Evolutionary conservation across 2,329 filamentous ascomycete genomes (phyloP).

Genomic region (Colletotrichum simmondsii): DNA sequence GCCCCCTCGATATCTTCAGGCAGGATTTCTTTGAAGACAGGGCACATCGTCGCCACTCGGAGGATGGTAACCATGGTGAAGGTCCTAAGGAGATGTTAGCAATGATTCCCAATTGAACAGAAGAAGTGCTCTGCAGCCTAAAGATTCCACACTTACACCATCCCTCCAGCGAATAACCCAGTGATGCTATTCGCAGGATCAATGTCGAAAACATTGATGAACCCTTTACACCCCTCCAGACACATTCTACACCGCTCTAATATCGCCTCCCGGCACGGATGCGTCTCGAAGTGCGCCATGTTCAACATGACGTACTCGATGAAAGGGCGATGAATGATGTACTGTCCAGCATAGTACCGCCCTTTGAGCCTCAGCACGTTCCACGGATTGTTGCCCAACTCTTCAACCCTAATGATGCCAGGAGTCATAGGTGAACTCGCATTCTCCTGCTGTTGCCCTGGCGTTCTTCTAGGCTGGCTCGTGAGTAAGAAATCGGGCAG

Average conservation of each 20-base stretch:
- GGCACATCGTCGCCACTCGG: slow-evolving; percentile 35
- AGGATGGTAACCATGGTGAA: slow-evolving; percentile 41
- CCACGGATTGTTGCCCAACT: slow-evolving; percentile 43
- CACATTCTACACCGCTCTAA: slow-evolving; percentile 38
- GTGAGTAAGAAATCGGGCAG: slow-evolving; percentile 39
- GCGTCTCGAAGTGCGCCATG: slow-evolving; percentile 36
- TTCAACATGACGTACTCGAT: slow-evolving; percentile 43
- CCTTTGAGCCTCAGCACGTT: slow-evolving; percentile 43
- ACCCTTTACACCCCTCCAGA: slow-evolving; percentile 40
- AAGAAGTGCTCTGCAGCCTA: not conserved
- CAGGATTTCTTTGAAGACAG: slow-evolving; percentile 32
- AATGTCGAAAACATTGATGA: slow-evolving; percentile 42
- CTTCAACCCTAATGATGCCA: slow-evolving; percentile 27
- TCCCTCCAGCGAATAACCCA: slow-evolving; percentile 42
- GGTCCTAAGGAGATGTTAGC: slow-evolving; percentile 32
- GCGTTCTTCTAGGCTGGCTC: slow-evolving; percentile 15
- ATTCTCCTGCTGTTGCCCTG: not conserved
- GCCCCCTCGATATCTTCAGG: slow-evolving; percentile 36
- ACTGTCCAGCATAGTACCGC: slow-evolving; percentile 43
- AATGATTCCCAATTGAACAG: rapidly evolving
- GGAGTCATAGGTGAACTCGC: slow-evolving; percentile 15
- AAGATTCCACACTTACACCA: slow-evolving; percentile 40
- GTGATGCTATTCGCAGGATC: slow-evolving; percentile 40
- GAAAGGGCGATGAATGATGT: slow-evolving; percentile 45
- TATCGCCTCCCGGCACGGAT: slow-evolving; percentile 38